A percentile compares a stretch with the other conserved stretches of the same genome.
phyloP scores from a whole-genome alignment of 345 rosid species.

The Combretum micranthum region DNA sequence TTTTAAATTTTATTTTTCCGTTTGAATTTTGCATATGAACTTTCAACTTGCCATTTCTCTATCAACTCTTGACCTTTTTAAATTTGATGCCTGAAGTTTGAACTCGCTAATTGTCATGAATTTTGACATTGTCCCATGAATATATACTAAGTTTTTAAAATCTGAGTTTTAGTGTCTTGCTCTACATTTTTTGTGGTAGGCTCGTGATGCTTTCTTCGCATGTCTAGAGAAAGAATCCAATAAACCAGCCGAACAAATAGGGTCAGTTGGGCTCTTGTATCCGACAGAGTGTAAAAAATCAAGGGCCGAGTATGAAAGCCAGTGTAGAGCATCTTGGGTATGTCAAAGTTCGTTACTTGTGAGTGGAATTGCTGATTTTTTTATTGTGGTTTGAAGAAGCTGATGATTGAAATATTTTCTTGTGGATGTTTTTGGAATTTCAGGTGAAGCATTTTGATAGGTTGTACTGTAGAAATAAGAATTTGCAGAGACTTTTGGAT shows the following conservation, averaged over 20 bases:
- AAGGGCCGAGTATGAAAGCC: conserved; percentile 42
- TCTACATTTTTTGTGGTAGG: conserved; percentile 25
- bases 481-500: conserved; percentile 59
- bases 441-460: conserved; percentile 94
- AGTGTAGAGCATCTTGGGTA: conserved; percentile 82
- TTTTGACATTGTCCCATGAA: too few species aligned
- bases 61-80: too few species aligned
- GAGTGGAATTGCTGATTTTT: not conserved
- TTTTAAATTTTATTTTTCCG: not conserved
- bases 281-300: conserved; percentile 47
- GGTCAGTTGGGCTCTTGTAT: conserved; percentile 66
- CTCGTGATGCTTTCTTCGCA: conserved; percentile 69
- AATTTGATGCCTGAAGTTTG: too few species aligned
- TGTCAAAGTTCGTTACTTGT: not conserved
- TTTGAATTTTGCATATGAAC: too few species aligned
- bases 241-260: conserved; percentile 68
- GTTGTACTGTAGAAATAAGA: conserved; percentile 61
- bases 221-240: conserved; percentile 65
- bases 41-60: too few species aligned
- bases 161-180: too few species aligned
- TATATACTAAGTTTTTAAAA: too few species aligned
- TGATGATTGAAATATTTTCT: not conserved
- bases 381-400: not conserved
- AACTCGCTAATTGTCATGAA: too few species aligned
- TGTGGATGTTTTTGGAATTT: not conserved